A percentile compares a stretch with the other conserved stretches of the same genome.
These are phyloP conservation scores for Neocucurbitaria cava DNA, from an alignment of 2,329 filamentous ascomycete genomes.

Conservation along the genomic window DNA sequence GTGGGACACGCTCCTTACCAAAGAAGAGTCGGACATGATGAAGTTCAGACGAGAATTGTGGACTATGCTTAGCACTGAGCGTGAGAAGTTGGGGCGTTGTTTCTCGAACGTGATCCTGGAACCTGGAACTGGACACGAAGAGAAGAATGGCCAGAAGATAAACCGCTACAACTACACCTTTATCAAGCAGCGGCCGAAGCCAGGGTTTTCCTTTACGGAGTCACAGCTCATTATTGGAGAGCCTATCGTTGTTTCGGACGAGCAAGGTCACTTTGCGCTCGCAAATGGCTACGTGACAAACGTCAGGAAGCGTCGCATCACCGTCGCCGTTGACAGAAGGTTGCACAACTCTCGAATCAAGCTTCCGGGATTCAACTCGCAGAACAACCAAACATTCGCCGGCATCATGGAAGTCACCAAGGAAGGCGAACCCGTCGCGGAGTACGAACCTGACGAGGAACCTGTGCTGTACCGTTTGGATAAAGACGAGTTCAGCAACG, in stretches of 20 bases:
- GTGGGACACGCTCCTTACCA: constrained; percentile 92
- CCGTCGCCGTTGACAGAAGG: constrained; percentile 86
- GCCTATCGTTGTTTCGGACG: constrained; percentile 94
- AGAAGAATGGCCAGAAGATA: constrained; percentile 77
- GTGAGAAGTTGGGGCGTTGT: constrained; percentile 87
- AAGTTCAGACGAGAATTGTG: constrained; percentile 89
- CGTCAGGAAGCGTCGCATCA: constrained; percentile 76
- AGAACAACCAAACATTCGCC: constrained; percentile 81
- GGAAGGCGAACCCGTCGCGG: constrained; percentile 51
- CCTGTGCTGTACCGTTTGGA: constrained; percentile 82
- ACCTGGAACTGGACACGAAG: constrained; percentile 74
- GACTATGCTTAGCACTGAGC: constrained; percentile 91
- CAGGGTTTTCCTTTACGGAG: constrained; percentile 84
- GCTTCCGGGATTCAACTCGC: constrained; percentile 75
- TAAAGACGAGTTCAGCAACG: constrained; percentile 98
- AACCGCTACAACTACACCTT: constrained; percentile 91
- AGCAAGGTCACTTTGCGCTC: constrained; percentile 91
- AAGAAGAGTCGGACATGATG: constrained; percentile 90
- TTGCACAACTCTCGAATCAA: constrained; percentile 85
- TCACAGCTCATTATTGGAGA: constrained; percentile 88
- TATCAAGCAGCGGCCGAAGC: constrained; percentile 67
- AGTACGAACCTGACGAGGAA: constrained; percentile 54
- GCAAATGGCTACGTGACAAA: constrained; percentile 89
- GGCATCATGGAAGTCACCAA: constrained; percentile 87
- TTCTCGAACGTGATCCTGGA: constrained; percentile 88